Conservation (phyloP, 2,329 filamentous ascomycete genomes). For the Torrubiellomyces zombiae region DNA sequence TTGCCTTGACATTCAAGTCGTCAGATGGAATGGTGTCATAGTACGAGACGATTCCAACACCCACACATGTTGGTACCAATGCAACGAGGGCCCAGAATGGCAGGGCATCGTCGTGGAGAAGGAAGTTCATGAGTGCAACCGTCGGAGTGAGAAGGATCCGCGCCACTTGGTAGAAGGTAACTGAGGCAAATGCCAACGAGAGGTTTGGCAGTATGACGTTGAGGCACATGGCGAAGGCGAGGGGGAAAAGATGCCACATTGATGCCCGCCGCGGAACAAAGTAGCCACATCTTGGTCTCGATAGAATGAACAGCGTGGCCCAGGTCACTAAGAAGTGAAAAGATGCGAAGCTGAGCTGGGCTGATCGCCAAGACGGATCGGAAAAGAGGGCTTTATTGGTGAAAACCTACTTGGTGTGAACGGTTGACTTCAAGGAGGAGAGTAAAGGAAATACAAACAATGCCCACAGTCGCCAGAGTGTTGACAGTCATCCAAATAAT, state of each 20-base stretch:
- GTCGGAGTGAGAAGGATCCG: constrained; percentile 50
- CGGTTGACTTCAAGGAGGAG: constrained; percentile 1
- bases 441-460: constrained; percentile 25
- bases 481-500: constrained; percentile 43
- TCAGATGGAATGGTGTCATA: constrained; percentile 42
- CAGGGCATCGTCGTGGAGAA: constrained; percentile 40
- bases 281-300: constrained; percentile 37
- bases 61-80: constrained; percentile 43
- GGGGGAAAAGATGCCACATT: constrained; percentile 40
- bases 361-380: constrained; percentile 40
- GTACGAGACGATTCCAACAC: constrained; percentile 50
- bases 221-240: constrained; percentile 50
- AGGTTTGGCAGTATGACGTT: constrained; percentile 56
- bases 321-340: constrained; percentile 55
- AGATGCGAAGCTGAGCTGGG: constrained; percentile 48
- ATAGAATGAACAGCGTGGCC: constrained; percentile 44
- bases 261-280: constrained; percentile 40
- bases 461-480: constrained; percentile 44
- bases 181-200: constrained; percentile 48
- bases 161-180: constrained; percentile 55
- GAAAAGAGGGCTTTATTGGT: constrained; percentile 56
- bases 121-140: constrained; percentile 47
- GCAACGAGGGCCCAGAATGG: constrained; percentile 35
- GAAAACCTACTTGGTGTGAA: constrained; percentile 34
- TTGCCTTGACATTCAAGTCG: constrained; percentile 34